Conservation (phyloP, 352 stramenopile genomes). For the Globisporangium apiculatum region DNA sequence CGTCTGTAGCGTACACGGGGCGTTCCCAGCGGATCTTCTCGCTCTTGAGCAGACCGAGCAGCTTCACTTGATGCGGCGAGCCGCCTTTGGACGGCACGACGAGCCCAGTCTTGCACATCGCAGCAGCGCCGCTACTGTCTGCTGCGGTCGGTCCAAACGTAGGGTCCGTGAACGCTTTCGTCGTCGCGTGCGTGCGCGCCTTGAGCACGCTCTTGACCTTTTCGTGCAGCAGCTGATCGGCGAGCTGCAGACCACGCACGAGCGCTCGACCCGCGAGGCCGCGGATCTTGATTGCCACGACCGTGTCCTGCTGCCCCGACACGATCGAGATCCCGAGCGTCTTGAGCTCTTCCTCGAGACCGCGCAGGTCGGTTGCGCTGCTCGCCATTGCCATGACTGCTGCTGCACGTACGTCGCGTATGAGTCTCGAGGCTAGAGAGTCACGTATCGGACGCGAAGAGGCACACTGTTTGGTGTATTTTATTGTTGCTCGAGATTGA, state of each 20-base stretch:
- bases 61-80: conserved; percentile 67
- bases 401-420: not conserved
- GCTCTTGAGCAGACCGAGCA: conserved; percentile 58
- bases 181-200: conserved; percentile 26
- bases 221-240: conserved; percentile 65
- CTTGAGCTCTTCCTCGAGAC: conserved; percentile 75
- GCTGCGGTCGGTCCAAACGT: conserved; percentile 65
- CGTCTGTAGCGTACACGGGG: conserved; percentile 40
- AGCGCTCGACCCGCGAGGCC: conserved; percentile 54
- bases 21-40: conserved; percentile 81
- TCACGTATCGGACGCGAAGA: too few relatives aligned
- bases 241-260: conserved; percentile 40
- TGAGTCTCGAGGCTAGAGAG: too few relatives aligned
- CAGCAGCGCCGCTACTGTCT: conserved; percentile 50
- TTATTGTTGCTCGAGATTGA: not conserved
- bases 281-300: conserved; percentile 75
- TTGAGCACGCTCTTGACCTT: conserved; percentile 71
- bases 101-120: conserved; percentile 57
- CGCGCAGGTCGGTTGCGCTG: conserved; percentile 32
- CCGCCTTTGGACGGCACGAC: conserved; percentile 55
- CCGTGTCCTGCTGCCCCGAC: conserved; percentile 62
- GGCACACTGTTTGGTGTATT: too few relatives aligned
- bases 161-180: conserved; percentile 67
- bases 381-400: not conserved
- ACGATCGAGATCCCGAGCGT: conserved; percentile 71